phyloP scores from a whole-genome alignment of 1,284 basidiomycete genomes.

The Irpex sp. region DNA sequence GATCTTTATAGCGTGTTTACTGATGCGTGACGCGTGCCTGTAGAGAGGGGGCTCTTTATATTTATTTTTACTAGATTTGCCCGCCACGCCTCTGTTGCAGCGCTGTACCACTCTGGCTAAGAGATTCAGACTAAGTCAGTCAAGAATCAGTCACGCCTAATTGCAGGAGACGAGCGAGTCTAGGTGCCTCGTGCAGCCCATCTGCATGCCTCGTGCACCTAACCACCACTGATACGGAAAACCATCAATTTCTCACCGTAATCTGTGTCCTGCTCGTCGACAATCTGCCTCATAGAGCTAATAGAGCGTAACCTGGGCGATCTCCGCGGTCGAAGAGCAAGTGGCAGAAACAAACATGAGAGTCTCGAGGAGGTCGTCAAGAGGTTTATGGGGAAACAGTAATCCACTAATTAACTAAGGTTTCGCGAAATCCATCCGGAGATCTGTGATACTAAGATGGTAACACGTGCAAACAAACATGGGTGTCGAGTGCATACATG shows the following conservation, averaged over 20 bases:
- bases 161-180: constrained; percentile 6
- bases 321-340: not conserved
- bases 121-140: no score
- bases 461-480: no score
- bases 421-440: no score
- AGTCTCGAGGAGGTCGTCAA: not conserved
- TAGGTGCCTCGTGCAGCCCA: not conserved
- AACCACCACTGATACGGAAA: not conserved
- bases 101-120: constrained; percentile 5
- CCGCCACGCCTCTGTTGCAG: constrained; percentile 1
- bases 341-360: not conserved
- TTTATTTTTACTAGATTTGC: not conserved
- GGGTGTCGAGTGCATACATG: no score
- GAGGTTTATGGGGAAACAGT: not conserved
- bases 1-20: constrained; percentile 19
- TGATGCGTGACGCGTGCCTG: constrained; percentile 15
- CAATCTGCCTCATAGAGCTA: not conserved
- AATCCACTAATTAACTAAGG: not conserved
- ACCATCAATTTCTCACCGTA: not conserved
- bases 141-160: constrained; percentile 2
- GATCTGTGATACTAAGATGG: no score
- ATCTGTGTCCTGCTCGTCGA: not conserved
- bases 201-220: not conserved
- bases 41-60: no score
- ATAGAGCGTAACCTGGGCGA: not conserved